Conservation (phyloP, 768 basidiomycete genomes). For the Phlegmacium glaucopus region DNA sequence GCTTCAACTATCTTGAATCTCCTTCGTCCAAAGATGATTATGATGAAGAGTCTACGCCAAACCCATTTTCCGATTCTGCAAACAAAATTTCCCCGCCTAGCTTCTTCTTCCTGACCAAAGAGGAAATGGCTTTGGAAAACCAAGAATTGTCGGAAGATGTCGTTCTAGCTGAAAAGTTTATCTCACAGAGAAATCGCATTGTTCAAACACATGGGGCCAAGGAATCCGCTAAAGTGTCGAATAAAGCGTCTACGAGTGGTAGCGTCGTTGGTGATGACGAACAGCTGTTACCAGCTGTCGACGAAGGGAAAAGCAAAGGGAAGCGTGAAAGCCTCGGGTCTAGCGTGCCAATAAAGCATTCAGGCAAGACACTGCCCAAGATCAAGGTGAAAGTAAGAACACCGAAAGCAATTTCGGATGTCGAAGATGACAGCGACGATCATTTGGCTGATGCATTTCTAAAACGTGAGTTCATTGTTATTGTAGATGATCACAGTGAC, state of each 20-base stretch:
- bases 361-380: constrained; percentile 1
- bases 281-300: constrained; percentile 3
- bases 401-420: constrained; percentile 6
- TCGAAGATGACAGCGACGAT: constrained; percentile 16
- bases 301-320: constrained; percentile 17
- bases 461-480: constrained; percentile 13
- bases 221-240: constrained; percentile 14
- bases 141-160: constrained; percentile 43
- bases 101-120: constrained; percentile 35
- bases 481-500: constrained; percentile 1
- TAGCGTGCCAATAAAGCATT: constrained; percentile 14
- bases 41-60: constrained; percentile 34
- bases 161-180: constrained; percentile 33
- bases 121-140: constrained; percentile 42
- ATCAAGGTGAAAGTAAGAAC: constrained; percentile 1
- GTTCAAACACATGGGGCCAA: constrained; percentile 22
- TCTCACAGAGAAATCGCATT: constrained; percentile 36
- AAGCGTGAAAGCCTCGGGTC: constrained; percentile 7
- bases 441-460: constrained; percentile 19
- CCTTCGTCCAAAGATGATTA: constrained; percentile 36
- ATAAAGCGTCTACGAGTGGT: constrained; percentile 14
- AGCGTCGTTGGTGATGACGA: constrained; percentile 22
- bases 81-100: constrained; percentile 32
- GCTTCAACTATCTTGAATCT: constrained; percentile 74
- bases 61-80: constrained; percentile 58